Percentiles rank a stretch among this genome's conserved stretches.
These are phyloP conservation scores for Parastagonospora nodorum DNA, from an alignment of 2,329 filamentous ascomycete genomes.

Conservation along the genomic window DNA sequence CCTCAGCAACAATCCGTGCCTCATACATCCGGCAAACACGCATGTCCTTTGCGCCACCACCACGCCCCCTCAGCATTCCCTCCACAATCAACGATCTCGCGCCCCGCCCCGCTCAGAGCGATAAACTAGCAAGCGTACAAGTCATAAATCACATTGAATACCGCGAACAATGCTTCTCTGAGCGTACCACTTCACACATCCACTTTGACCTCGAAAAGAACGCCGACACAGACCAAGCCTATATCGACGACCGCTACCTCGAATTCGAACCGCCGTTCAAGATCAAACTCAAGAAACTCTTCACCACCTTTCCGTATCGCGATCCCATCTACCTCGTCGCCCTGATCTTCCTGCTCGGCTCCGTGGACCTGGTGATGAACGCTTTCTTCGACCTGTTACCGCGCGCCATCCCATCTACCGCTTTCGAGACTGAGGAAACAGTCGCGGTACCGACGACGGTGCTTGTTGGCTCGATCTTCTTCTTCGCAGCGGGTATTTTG, in stretches of 20 bases:
- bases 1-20: constrained; percentile 34
- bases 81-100: constrained; percentile 10
- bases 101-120: constrained; percentile 18
- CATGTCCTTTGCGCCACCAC: constrained; percentile 20
- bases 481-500: constrained; percentile 34
- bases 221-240: constrained; percentile 5
- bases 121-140: constrained; percentile 25
- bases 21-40: constrained; percentile 31
- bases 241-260: constrained; percentile 6
- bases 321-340: constrained; percentile 38
- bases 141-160: constrained; percentile 27
- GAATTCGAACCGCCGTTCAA: constrained; percentile 11
- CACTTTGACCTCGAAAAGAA: constrained; percentile 7
- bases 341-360: constrained; percentile 28
- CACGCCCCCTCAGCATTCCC: neutral
- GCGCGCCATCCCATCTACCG: constrained; percentile 5
- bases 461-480: constrained; percentile 31
- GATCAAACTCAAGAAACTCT: constrained; percentile 14
- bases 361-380: constrained; percentile 31
- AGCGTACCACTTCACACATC: constrained; percentile 9
- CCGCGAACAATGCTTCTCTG: constrained; percentile 24
- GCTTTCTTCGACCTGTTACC: constrained; percentile 35
- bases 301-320: constrained; percentile 31
- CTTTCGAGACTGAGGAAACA: constrained; percentile 20
- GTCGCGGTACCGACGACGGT: constrained; percentile 29